Evolutionary conservation across 2,329 filamentous ascomycete genomes (phyloP), one percentile per base, ranked within the genome.

Genomic region (Calonectria honghensis): DNA sequence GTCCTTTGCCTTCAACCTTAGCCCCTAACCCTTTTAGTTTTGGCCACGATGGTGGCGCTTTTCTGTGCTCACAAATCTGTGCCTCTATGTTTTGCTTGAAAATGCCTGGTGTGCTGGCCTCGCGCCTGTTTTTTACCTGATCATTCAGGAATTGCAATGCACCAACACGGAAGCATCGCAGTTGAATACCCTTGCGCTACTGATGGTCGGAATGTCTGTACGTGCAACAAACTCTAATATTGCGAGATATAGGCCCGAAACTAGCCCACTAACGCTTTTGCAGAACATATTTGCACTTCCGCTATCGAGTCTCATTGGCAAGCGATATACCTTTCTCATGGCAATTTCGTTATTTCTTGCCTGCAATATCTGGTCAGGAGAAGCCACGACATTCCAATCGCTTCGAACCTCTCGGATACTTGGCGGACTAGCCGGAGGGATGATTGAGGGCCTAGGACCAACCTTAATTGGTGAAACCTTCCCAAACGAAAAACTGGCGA

Each of bases 201-300:
- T 61, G 35, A 39, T 39, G 57, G 10, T 61, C 29, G 57, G 57
- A 41, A 29, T 61, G n/a, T 61, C 57, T 14, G 57, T 61, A 61
- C 11, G 57, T 61, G 4, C 24, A 61, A 18, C 1, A 13, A 24
- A 13, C 1, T 20, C n/a, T 10, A 41, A 41, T 6, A 2, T 24
- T 9, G 1, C 9, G 18, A n/a, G 3, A 6, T 29, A 18, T 16
- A 2, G 27, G 16, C 6, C 11, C 24, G 11, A 59, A 37, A 37
- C 18, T 35, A 18, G 45, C n/a, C 6, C 18, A 10, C 35, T 61
- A 10, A 27, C 7, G 20, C 18, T 6, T 35, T 35, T 39, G 20
- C 14, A 61, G 57, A 61, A 61, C n/a, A 61, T 61, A 24, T 61
- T 61, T 29, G 35, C 57, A 5, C 57, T 61, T 41, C 57, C 57